A percentile compares a stretch with the other conserved stretches of the same genome.
Evolutionary conservation across 1,139 yeast genomes (phyloP).

Genomic region (Candida pseudoviswanathii): DNA sequence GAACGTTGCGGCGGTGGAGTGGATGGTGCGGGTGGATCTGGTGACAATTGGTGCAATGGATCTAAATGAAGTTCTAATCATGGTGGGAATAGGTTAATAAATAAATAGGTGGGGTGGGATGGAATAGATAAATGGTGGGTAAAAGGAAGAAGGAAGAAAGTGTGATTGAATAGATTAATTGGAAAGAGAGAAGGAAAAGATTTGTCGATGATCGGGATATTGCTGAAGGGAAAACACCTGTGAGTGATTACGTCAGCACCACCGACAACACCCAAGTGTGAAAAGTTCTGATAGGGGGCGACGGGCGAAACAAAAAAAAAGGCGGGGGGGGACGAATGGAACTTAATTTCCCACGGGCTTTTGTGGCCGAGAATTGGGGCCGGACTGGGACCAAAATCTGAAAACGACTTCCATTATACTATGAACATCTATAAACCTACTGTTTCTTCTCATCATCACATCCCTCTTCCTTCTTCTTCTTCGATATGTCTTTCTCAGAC

Average conservation of each 20-base stretch:
- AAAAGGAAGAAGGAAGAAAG: neutral
- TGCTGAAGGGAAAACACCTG: neutral
- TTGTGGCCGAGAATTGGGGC: too few species aligned
- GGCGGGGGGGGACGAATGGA: too few species aligned
- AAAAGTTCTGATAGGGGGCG: neutral
- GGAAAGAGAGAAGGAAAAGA: neutral
- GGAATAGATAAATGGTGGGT: neutral
- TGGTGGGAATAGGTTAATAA: conserved; percentile 5
- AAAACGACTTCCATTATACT: too few species aligned
- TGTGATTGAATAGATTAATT: neutral
- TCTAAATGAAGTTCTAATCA: conserved; percentile 17
- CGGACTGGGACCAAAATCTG: too few species aligned
- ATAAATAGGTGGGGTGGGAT: neutral
- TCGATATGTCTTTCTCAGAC: neutral
- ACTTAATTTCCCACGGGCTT: too few species aligned
- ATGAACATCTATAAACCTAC: neutral
- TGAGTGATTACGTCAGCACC: too few species aligned
- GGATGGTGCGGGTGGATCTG: conserved; percentile 8
- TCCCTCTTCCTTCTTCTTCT: neutral
- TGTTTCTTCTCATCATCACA: neutral
- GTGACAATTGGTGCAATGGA: conserved; percentile 16
- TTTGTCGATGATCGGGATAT: conserved; percentile 4
- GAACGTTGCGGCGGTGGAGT: conserved; percentile 5
- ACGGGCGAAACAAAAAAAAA: too few species aligned
- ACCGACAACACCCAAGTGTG: too few species aligned